Evolutionary conservation across 1,284 basidiomycete species (phyloP), one percentile per base, ranked within the genome.

Genomic region (Cutaneotrichosporon sp.): DNA sequence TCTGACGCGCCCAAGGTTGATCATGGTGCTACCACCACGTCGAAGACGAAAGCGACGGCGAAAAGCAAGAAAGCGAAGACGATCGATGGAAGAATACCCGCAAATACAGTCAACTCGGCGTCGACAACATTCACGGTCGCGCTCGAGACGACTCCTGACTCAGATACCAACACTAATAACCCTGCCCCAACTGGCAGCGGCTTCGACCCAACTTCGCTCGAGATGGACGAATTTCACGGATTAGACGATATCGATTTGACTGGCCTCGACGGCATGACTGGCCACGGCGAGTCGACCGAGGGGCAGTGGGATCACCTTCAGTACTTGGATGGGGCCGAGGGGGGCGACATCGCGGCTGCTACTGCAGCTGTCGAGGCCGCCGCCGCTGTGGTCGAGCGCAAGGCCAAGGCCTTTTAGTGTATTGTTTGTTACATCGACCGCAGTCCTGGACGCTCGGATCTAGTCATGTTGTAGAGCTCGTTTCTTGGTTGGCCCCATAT

Each of bases 171-270:
- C 20, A 12, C n/a, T n/a, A n/a, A 43, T 5, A 20, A 33, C 3
- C 31, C 42, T 29, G 17, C 32, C 31, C 16, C 29, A 14, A 37
- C 54, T 3, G 47, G 51, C 16, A 22, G 32, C 17, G 51, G 49
- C 10, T 52, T 57, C 33, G 61, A 58, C 25, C 35, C n/a, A n/a
- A n/a, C 49, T 10, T 54, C 59, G 5, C 51, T 64, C 17, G 60
- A 62, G 41, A 59, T 64, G 22, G 64, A 64, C 41, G 61, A 61
- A 10, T 66, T 66, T 49, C 60, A 58, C 24, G 63, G 62, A n/a
- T 69, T 69, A 49, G 50, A 62, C n/a, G 65, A 67, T 58, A 68
- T 70, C 62, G 65, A 70, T 43, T 46, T 67, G 33, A 49, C 61
- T 5, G 68, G 66, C 8, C 52, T 70, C 25, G 65, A 62, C 32